Evolutionary conservation across 163 green algal species (phyloP).

Genomic region (Scenedesmus sp.): DNA sequence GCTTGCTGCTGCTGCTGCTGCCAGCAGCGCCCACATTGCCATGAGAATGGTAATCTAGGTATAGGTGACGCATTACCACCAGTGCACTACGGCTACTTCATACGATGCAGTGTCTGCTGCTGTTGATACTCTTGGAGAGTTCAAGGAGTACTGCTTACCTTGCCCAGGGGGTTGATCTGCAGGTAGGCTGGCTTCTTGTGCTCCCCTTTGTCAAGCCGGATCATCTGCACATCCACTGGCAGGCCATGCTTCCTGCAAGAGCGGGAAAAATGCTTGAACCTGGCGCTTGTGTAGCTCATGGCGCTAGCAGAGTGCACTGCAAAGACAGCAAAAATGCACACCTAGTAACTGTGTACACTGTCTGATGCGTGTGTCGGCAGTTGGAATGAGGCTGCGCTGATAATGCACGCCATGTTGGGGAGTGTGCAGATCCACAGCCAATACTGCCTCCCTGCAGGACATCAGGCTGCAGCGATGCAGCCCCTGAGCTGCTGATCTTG

Average conservation of each 20-base stretch:
- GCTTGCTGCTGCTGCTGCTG: too few relatives aligned
- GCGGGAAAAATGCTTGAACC: too few relatives aligned
- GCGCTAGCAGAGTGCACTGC: not conserved
- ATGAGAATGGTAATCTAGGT: too few relatives aligned
- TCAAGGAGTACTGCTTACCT: conserved; percentile 47
- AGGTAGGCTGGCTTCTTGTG: conserved; percentile 52
- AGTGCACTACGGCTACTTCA: too few relatives aligned
- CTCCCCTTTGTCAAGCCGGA: conserved; percentile 51
- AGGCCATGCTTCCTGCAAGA: conserved; percentile 24
- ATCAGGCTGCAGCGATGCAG: not conserved
- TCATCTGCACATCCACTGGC: conserved; percentile 52
- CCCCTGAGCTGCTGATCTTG: not conserved
- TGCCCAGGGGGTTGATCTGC: conserved; percentile 68
- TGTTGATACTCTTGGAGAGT: not conserved
- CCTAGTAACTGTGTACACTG: not conserved
- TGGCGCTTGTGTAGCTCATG: too few relatives aligned
- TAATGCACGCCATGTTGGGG: not conserved
- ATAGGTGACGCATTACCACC: too few relatives aligned
- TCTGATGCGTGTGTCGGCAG: not conserved
- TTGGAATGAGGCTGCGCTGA: not conserved
- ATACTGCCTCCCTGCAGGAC: not conserved
- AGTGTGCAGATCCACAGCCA: not conserved
- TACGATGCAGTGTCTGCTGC: not conserved
- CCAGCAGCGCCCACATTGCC: too few relatives aligned
- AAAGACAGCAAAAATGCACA: not conserved